Evolutionary conservation across 2,329 filamentous ascomycete genomes (phyloP).

Genomic region (Aspergillus luchuensis): DNA sequence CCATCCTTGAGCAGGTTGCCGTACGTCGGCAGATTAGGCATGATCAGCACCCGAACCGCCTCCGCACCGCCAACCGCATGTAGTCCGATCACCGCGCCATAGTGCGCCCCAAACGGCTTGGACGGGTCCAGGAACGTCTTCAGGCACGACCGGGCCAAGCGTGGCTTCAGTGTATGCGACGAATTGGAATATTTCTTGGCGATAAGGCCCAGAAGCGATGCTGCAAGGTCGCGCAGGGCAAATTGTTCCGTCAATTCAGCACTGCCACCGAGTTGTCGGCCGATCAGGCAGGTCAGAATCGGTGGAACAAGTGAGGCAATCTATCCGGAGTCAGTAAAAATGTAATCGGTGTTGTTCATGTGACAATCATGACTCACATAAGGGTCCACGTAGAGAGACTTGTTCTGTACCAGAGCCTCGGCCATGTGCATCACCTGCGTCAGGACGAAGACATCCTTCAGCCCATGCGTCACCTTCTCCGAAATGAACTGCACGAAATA

Average conservation of each 20-base stretch:
- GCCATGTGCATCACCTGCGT: conserved; percentile 91
- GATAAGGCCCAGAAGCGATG: conserved; percentile 77
- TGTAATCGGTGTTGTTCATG: background rate
- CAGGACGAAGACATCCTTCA: conserved; percentile 86
- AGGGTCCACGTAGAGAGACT: conserved; percentile 72
- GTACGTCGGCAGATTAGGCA: conserved; percentile 68
- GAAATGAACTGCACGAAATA: conserved; percentile 97
- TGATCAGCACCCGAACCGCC: conserved; percentile 63
- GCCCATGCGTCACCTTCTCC: conserved; percentile 90
- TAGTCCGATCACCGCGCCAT: conserved; percentile 82
- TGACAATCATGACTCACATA: conserved; percentile 51
- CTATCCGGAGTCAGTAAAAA: conserved; percentile 33
- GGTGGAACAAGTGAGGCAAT: conserved; percentile 74
- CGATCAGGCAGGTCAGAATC: conserved; percentile 87
- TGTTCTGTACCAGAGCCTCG: conserved; percentile 79
- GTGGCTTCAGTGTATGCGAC: conserved; percentile 79
- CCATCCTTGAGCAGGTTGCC: conserved; percentile 62
- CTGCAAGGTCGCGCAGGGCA: conserved; percentile 78
- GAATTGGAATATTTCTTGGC: conserved; percentile 77
- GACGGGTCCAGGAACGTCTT: conserved; percentile 88
- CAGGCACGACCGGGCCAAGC: conserved; percentile 88
- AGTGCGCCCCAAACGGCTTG: conserved; percentile 80
- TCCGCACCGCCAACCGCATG: conserved; percentile 72
- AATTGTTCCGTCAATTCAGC: conserved; percentile 64
- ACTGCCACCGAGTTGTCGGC: conserved; percentile 71